These are phyloP conservation scores for Tetracentron sinense DNA, from an alignment of 164 flowering plant genomes.

Conservation along the genomic window DNA sequence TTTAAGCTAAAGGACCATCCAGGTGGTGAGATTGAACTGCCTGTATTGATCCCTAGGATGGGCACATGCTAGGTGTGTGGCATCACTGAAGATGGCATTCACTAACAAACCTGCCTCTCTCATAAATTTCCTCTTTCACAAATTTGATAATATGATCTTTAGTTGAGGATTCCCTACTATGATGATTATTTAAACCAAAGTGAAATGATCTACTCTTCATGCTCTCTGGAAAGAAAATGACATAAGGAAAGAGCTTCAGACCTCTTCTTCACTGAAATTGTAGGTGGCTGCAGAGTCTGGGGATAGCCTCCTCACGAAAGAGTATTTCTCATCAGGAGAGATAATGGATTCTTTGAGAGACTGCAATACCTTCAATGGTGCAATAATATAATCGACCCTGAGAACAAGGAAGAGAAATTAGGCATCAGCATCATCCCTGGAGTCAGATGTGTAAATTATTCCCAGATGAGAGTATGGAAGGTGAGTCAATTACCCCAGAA, in stretches of 20 bases:
- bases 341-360: slow-evolving; percentile 78
- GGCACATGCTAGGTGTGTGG: background rate
- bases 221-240: background rate
- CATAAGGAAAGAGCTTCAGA: slow-evolving; percentile 21
- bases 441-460: background rate
- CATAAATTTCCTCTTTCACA: background rate
- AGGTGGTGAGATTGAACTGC: background rate
- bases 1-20: background rate
- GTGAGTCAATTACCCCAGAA: slow-evolving; percentile 59
- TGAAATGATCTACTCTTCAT: background rate
- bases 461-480: background rate
- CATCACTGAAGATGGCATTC: background rate
- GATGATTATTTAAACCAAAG: background rate
- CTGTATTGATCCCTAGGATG: background rate
- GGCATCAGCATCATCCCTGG: background rate
- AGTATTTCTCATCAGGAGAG: slow-evolving; percentile 80
- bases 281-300: slow-evolving; percentile 60
- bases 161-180: background rate
- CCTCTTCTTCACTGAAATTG: slow-evolving; percentile 79
- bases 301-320: slow-evolving; percentile 69
- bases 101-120: background rate
- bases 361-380: slow-evolving; percentile 87
- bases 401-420: slow-evolving; percentile 8
- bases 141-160: background rate
- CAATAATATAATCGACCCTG: slow-evolving; percentile 95